These are phyloP conservation scores for Macroventuria anomochaeta DNA, from an alignment of 2,329 filamentous ascomycete genomes.

Conservation along the genomic window DNA sequence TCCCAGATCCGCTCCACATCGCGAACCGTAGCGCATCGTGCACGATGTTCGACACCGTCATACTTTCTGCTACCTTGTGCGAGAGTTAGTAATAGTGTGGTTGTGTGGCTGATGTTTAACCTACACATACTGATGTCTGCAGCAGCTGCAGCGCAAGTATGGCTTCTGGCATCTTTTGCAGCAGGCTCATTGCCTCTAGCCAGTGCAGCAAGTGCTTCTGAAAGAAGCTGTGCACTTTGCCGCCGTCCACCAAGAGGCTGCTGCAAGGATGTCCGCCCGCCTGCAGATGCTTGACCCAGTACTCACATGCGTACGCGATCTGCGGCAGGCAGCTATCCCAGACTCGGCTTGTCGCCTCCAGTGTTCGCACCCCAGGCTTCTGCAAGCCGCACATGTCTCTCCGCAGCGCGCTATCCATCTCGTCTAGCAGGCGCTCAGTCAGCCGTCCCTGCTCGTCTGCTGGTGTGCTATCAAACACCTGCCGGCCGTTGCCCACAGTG, in stretches of 20 bases:
- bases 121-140: no score
- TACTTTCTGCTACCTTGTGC: not conserved
- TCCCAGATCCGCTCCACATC: slow-evolving; percentile 10
- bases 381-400: no score
- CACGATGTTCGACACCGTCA: not conserved
- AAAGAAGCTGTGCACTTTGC: slow-evolving; percentile 44
- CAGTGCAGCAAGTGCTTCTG: slow-evolving; percentile 28
- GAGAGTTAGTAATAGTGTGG: not conserved
- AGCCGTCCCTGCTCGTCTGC: no score
- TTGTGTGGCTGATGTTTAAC: slow-evolving; percentile 23
- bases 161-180: slow-evolving; percentile 22
- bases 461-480: no score
- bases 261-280: not conserved
- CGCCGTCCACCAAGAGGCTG: slow-evolving; percentile 25
- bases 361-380: no score
- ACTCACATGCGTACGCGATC: no score
- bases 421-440: no score
- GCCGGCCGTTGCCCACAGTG: no score
- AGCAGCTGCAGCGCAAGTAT: no score
- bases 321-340: no score
- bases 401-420: no score
- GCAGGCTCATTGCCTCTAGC: slow-evolving; percentile 47
- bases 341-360: no score
- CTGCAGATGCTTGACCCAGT: not conserved
- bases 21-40: not conserved